Evolutionary conservation across 1,139 yeast species (phyloP).

Genomic region (Scheffersomyces segobiensis): DNA sequence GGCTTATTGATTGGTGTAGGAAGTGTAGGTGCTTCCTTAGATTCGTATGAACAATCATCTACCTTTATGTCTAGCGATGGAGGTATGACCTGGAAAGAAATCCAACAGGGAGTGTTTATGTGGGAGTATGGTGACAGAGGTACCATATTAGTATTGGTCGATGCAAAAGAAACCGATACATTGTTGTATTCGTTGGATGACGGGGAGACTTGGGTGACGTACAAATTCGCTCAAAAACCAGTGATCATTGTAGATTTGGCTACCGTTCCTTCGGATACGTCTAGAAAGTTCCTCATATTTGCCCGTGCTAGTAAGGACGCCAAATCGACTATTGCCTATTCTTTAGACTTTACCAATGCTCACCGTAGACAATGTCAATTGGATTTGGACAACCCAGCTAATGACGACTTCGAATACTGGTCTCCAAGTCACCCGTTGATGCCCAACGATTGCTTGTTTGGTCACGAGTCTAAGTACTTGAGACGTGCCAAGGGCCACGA

Average conservation of each 20-base stretch:
- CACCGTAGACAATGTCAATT: constrained; percentile 70
- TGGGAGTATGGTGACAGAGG: constrained; percentile 99
- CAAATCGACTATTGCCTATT: constrained; percentile 32
- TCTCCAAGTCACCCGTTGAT: constrained; percentile 69
- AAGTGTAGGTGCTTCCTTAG: constrained; percentile 73
- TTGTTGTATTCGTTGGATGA: constrained; percentile 73
- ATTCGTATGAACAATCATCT: constrained; percentile 51
- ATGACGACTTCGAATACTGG: constrained; percentile 83
- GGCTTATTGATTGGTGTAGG: constrained; percentile 90
- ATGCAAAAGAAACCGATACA: constrained; percentile 57
- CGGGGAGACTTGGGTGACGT: constrained; percentile 76
- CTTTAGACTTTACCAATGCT: constrained; percentile 72
- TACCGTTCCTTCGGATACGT: constrained; percentile 88
- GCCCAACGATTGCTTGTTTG: constrained; percentile 74
- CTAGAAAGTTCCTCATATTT: constrained; percentile 61
- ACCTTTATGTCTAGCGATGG: constrained; percentile 86
- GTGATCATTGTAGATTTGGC: constrained; percentile 70
- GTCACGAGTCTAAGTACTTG: constrained; percentile 78
- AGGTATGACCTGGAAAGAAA: constrained; percentile 84
- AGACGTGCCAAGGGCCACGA: constrained; percentile 61
- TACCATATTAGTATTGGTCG: constrained; percentile 72
- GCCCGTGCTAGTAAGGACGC: constrained; percentile 17
- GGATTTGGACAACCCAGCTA: constrained; percentile 56
- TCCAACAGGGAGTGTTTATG: constrained; percentile 70
- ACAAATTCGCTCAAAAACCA: constrained; percentile 58